Percentiles rank a stretch among this genome's conserved stretches.
Conservation (phyloP, 257 asterid species). For the Nicotiana knightiana region DNA sequence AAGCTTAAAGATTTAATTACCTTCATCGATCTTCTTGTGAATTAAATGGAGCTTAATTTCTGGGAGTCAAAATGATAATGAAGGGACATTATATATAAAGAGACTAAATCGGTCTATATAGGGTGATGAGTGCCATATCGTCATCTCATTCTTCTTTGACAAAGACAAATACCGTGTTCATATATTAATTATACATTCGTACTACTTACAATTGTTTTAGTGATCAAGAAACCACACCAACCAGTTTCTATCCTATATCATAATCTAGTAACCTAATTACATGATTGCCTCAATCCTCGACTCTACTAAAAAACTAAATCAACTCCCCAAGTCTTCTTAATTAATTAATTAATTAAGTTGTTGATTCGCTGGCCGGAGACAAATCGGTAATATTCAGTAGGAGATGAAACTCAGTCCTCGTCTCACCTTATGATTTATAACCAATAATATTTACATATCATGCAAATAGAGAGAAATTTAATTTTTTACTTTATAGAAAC, state of each 20-base stretch:
- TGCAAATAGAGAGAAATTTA: no score
- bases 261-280: neutral
- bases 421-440: neutral
- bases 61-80: slow-evolving; percentile 7
- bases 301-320: neutral
- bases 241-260: neutral
- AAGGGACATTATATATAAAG: neutral
- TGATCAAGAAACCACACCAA: neutral
- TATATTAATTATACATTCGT: neutral
- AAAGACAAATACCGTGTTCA: neutral
- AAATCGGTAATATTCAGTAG: neutral
- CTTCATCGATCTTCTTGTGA: neutral
- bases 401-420: neutral
- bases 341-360: neutral
- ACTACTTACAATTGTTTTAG: neutral
- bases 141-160: neutral
- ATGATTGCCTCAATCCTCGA: neutral
- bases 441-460: neutral
- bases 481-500: neutral
- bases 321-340: neutral
- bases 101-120: neutral
- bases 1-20: neutral
- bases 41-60: neutral
- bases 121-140: neutral
- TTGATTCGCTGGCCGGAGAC: neutral